Evolutionary conservation across 2,329 filamentous ascomycete genomes (phyloP).

Genomic region (Epichloe scottii): DNA sequence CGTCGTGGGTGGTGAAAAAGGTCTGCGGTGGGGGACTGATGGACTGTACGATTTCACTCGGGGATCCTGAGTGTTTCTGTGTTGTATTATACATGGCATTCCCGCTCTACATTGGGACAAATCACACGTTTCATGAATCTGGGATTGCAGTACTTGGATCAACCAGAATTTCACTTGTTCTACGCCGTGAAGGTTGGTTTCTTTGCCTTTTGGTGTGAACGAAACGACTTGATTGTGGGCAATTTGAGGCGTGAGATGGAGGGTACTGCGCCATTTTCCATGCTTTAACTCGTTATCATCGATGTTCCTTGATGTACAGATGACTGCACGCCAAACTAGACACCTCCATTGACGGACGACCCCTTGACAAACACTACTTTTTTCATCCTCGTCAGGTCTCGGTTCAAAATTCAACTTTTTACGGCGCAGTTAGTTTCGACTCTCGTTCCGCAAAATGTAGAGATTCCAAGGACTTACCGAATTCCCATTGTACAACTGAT

Average conservation of each 20-base stretch:
- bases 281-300: no score
- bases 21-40: not conserved
- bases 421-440: not conserved
- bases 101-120: conserved; percentile 12
- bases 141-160: not conserved
- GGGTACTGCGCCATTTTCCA: no score
- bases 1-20: not conserved
- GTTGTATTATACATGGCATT: conserved; percentile 17
- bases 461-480: conserved; percentile 41
- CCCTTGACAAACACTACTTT: not conserved
- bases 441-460: no score
- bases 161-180: no score
- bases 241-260: no score
- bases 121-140: not conserved
- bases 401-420: conserved; percentile 55
- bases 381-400: conserved; percentile 42
- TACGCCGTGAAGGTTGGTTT: no score
- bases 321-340: not conserved
- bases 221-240: no score
- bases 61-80: not conserved
- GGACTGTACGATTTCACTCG: no score
- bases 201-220: no score
- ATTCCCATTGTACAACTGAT: conserved; percentile 85
- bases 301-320: not conserved
- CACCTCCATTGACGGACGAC: not conserved